Evolutionary conservation across 352 stramenopile species (phyloP), one percentile per base, ranked within the genome.

Genomic region (Globisporangium megalacanthum): DNA sequence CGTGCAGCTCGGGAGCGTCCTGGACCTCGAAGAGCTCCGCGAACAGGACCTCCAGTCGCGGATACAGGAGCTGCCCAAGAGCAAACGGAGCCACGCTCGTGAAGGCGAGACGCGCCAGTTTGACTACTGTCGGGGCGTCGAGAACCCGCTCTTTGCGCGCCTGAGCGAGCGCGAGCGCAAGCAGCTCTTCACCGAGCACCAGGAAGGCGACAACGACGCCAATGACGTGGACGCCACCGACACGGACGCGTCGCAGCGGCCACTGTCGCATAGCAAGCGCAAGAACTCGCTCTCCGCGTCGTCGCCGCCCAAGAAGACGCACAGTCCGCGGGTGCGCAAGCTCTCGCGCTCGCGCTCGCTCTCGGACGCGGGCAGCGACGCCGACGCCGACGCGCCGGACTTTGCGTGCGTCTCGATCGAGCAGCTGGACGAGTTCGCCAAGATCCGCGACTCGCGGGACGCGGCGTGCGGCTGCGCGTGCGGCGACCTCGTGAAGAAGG

Each of bases 361-460:
- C 13, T 59, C 37, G 35, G 58, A 55, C 29, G 36, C 39, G 4
- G 46, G 53, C n/a, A 60, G 58, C 31, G 52, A 60, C 2, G n/a
- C 1, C 31, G 52, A 60, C 2, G n/a, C 1, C 3, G 54, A 52
- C 14, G 66, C 68, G 29, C 73, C 72, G 4, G 78, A 92, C 62
- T 92, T 92, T 62, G 80, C 79, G 14, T 92, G 73, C 54, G 69
- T 94, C 20, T 90, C 82, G 4, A 82, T 85, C 52, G 81, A 92
- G 58, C 84, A 94, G 57, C 70, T 89, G n/a, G 73, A 88, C 56
- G 84, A 94, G 58, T 92, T 94, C 51, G 75, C 71, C 11, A 73
- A 75, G 56, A 94, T 94, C 48, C 84, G 84, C 31, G 81, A 89
- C 66, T 94, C 84, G 25, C 78, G 84, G 13, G 83, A 91, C 36